These are phyloP conservation scores for Anthostomella pinea DNA, from an alignment of 2,329 filamentous ascomycete species.

Conservation along the genomic window DNA sequence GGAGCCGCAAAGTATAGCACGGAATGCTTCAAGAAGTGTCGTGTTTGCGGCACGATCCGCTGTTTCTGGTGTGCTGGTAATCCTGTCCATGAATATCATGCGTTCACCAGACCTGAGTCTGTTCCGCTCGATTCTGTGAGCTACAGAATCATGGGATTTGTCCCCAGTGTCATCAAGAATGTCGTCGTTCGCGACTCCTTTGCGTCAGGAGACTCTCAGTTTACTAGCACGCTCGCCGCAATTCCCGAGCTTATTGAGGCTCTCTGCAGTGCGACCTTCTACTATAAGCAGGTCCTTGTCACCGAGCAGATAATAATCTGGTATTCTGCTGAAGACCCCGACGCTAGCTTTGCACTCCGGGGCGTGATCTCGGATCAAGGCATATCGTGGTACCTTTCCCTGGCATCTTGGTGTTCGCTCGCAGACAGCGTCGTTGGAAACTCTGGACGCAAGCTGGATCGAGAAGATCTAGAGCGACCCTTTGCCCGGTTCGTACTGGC, in stretches of 20 bases:
- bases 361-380: constrained; percentile 17
- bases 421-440: constrained; percentile 7
- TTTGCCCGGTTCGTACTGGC: constrained; percentile 13
- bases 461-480: constrained; percentile 9
- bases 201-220: too few relatives aligned
- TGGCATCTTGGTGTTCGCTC: constrained; percentile 12
- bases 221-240: too few relatives aligned
- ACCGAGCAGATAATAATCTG: constrained; percentile 26
- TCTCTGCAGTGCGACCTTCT: constrained; percentile 19
- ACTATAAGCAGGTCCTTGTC: constrained; percentile 21
- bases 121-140: constrained; percentile 19
- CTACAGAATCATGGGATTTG: constrained; percentile 18
- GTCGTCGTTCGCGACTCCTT: too few relatives aligned
- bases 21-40: constrained; percentile 28
- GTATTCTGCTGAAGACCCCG: constrained; percentile 17
- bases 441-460: constrained; percentile 1
- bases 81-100: constrained; percentile 32
- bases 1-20: constrained; percentile 30
- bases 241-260: too few relatives aligned
- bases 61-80: constrained; percentile 40
- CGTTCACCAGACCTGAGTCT: constrained; percentile 11
- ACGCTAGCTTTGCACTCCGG: constrained; percentile 19
- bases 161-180: constrained; percentile 19
- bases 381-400: constrained; percentile 26
- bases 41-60: constrained; percentile 33